Evolutionary conservation across 306 rosid genomes (phyloP), one percentile per base, ranked within the genome.

Genomic region (Begonia fuchsioides): DNA sequence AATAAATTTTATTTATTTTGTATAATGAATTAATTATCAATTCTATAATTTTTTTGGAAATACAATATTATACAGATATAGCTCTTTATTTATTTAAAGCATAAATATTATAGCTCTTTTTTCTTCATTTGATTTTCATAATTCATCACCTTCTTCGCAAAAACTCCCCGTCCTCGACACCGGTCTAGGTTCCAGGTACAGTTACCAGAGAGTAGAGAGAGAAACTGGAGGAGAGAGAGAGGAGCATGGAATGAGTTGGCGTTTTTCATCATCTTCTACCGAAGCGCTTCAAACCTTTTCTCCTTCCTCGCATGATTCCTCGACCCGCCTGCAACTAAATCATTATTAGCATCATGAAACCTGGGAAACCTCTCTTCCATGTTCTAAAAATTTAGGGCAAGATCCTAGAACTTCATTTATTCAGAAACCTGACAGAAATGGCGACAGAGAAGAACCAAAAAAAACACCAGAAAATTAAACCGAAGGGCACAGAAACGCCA

Each of bases 251-350:
- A 44, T 51, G 45, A 56, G 44, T 20, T 44, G 59, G 13, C 59
- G n/a, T 55, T 32, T 26, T 55, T 50, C 7, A 43, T 44, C 12
- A 40, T 18, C 3, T 17, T 43, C 32, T 45, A 56, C 38, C 43
- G n/a, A 0, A 32, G 1, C 44, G 32, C 60, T 56, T 32, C 60
- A 56, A 32, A 47, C 39, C 62, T 46, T 10, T 17, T 38, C 47
- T 57, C 45, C 53, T 38, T 47, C 17, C 47, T 47, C 61, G 12
- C 61, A 47, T 17, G 61, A 57, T 32, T 57, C 53, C 53, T 57
- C 53, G 47, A 57, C 38, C 6, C 39, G 43, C 38, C 61, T 57
- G 59, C 39, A 19, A 6, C 1, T 11, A 16, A 43, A n/a, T 40
- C 1, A 41, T 13, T 7, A 54, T 8, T 8, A 41, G 16, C 8